These are phyloP conservation scores for Colletotrichum acutatum DNA, from an alignment of 2,329 filamentous ascomycete species.

Conservation along the genomic window DNA sequence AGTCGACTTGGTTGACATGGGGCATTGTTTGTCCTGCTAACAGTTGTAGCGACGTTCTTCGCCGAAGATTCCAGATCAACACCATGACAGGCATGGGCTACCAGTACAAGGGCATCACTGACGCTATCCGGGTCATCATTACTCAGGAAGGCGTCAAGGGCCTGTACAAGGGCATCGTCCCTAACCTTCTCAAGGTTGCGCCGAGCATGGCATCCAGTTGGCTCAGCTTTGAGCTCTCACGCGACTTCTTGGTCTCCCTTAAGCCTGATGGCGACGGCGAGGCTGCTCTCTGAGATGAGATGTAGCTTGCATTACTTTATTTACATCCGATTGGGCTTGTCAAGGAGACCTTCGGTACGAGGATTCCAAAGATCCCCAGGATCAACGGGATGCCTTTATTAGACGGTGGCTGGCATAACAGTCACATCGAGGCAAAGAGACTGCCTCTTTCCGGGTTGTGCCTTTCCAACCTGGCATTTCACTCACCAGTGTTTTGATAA, in stretches of 20 bases:
- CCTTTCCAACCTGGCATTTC: constrained; percentile 1
- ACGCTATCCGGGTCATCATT: constrained; percentile 85
- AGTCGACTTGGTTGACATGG: constrained; percentile 51
- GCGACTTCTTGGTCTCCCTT: constrained; percentile 82
- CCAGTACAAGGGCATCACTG: constrained; percentile 87
- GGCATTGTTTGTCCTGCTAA: constrained; percentile 39
- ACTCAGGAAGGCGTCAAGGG: constrained; percentile 85
- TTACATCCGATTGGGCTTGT: not conserved
- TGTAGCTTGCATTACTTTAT: not conserved
- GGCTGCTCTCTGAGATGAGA: constrained; percentile 17
- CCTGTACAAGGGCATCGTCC: constrained; percentile 95
- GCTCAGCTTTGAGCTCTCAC: constrained; percentile 94
- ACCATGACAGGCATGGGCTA: constrained; percentile 99
- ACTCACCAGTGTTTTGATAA: constrained; percentile 34
- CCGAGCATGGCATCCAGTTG: constrained; percentile 99
- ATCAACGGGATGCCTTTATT: constrained; percentile 12
- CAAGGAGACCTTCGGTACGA: not conserved
- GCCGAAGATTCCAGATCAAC: constrained; percentile 96
- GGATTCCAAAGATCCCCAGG: not conserved
- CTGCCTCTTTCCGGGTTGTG: constrained; percentile 11
- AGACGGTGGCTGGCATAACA: constrained; percentile 21
- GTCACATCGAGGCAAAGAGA: constrained; percentile 22
- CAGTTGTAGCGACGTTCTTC: constrained; percentile 80
- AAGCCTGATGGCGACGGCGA: constrained; percentile 55
- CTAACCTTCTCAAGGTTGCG: constrained; percentile 95